Percentiles rank a stretch among this genome's conserved stretches.
These are phyloP conservation scores for Exophiala viscosa DNA, from an alignment of 2,329 filamentous ascomycete genomes.

Conservation along the genomic window DNA sequence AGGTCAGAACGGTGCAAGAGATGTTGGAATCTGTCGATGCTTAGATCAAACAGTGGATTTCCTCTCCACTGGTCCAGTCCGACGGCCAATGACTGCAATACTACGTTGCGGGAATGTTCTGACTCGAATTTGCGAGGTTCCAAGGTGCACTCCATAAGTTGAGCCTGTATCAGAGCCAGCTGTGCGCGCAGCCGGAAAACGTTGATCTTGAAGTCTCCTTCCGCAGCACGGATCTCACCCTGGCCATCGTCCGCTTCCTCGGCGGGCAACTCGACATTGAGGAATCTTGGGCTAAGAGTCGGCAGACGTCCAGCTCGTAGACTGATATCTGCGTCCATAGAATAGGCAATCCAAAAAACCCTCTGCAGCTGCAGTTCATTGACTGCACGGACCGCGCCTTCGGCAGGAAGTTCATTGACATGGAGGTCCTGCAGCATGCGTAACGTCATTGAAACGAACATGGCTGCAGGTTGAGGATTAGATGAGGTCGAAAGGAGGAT, in stretches of 20 bases:
- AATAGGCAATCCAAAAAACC: constrained; percentile 72
- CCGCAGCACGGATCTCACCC: background rate
- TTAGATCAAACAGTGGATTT: constrained; percentile 11
- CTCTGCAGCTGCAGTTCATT: constrained; percentile 85
- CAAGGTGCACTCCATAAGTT: constrained; percentile 9
- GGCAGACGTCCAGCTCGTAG: constrained; percentile 12
- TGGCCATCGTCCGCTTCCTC: constrained; percentile 51
- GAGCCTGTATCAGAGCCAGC: constrained; percentile 53
- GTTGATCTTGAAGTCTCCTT: constrained; percentile 69
- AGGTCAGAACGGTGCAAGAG: constrained; percentile 19
- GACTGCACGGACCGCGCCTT: constrained; percentile 85
- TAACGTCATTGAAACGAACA: constrained; percentile 84
- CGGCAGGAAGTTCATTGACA: constrained; percentile 4
- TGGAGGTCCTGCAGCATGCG: constrained; percentile 56
- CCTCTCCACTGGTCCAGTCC: constrained; percentile 12
- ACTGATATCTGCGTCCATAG: constrained; percentile 61
- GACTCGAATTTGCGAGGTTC: background rate
- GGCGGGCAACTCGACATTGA: constrained; percentile 92
- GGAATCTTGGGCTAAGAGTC: constrained; percentile 42
- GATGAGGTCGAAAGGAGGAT: constrained; percentile 93
- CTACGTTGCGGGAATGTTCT: background rate
- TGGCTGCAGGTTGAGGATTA: constrained; percentile 88
- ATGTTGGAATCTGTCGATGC: constrained; percentile 3
- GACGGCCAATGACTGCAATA: constrained; percentile 6
- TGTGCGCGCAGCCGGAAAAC: constrained; percentile 88